A percentile compares a stretch with the other conserved stretches of the same genome.
Evolutionary conservation across 495 filamentous ascomycete species (phyloP).

Genomic region (Friedmanniomyces endolithicus): DNA sequence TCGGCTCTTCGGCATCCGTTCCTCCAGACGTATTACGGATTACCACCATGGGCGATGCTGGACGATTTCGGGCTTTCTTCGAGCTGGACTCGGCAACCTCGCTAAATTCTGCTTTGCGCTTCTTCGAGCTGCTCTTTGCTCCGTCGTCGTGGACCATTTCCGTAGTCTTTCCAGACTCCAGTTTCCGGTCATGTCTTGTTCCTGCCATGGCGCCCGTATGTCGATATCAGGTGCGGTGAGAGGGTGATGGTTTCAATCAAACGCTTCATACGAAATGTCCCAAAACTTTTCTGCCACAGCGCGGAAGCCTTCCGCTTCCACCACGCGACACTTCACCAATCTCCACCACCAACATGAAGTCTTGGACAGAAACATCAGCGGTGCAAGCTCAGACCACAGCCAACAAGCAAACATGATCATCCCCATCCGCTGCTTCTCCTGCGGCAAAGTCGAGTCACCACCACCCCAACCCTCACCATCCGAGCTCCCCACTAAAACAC

Average conservation of each 20-base stretch:
- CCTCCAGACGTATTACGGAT: neutral
- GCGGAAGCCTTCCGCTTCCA: neutral
- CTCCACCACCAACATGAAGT: too few relatives aligned
- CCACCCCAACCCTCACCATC: neutral
- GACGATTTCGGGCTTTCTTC: conserved; percentile 7
- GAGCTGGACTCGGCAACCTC: neutral
- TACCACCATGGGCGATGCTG: neutral
- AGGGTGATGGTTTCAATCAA: too few relatives aligned
- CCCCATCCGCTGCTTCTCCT: conserved; percentile 95
- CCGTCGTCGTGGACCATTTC: neutral
- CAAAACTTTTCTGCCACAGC: neutral
- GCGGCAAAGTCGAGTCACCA: conserved; percentile 66
- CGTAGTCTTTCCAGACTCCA: neutral
- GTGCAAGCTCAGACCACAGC: neutral
- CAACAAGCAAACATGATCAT: conserved; percentile 77
- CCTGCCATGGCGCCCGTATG: neutral
- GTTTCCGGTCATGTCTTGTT: neutral
- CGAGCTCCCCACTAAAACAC: neutral
- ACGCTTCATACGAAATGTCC: too few relatives aligned
- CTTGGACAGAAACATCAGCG: neutral
- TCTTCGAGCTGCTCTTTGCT: neutral
- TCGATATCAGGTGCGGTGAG: neutral
- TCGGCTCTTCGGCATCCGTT: neutral
- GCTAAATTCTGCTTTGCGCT: neutral
- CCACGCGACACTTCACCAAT: neutral